phyloP scores from a whole-genome alignment of 2,329 filamentous ascomycete species.

The Basipetospora chlamydospora region DNA sequence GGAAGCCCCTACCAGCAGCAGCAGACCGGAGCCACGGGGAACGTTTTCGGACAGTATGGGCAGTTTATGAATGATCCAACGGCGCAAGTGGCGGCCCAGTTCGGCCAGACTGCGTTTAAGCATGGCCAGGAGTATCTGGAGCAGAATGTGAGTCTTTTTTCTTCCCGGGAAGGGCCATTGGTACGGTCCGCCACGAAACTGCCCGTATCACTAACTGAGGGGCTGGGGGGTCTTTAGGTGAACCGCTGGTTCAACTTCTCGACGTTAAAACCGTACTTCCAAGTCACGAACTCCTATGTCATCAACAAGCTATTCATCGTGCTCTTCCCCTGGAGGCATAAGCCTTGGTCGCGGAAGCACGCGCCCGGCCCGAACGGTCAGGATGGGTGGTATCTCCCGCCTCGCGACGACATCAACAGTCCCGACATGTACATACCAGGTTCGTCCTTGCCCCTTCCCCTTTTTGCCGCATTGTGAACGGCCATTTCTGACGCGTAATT shows the following conservation, averaged over 20 bases:
- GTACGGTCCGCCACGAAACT: no score
- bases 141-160: constrained; percentile 61
- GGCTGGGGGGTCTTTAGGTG: constrained; percentile 24
- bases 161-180: not conserved
- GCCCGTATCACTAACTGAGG: no score
- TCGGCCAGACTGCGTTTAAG: constrained; percentile 81
- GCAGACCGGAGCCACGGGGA: constrained; percentile 30
- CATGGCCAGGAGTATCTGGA: constrained; percentile 91
- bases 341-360: constrained; percentile 91
- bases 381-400: constrained; percentile 71
- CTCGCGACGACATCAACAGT: constrained; percentile 89
- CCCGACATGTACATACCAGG: constrained; percentile 97
- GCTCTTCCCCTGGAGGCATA: constrained; percentile 93
- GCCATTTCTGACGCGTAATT: not conserved
- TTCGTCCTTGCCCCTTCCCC: constrained; percentile 14
- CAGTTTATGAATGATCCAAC: constrained; percentile 94
- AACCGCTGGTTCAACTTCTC: constrained; percentile 77
- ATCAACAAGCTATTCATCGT: constrained; percentile 85
- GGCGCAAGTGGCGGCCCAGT: constrained; percentile 85
- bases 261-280: constrained; percentile 96
- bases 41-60: constrained; percentile 59
- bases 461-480: not conserved
- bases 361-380: constrained; percentile 54
- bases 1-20: constrained; percentile 62
- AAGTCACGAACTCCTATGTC: constrained; percentile 95